A percentile compares a stretch with the other conserved stretches of the same genome.
phyloP scores from a whole-genome alignment of 2,329 filamentous ascomycete species.

The Leptosphaerulina australis region DNA sequence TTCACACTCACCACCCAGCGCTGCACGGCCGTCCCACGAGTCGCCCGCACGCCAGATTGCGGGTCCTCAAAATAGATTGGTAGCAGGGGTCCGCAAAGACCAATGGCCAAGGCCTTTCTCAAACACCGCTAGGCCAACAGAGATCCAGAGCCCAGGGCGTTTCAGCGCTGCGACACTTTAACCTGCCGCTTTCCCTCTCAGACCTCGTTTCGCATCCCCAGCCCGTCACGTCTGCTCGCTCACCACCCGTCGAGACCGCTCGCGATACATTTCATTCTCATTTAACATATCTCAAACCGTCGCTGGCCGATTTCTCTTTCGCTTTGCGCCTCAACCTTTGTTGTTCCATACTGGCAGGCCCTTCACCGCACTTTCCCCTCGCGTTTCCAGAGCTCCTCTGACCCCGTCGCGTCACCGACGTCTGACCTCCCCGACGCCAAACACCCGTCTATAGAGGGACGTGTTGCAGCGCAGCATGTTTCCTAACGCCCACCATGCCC shows the following conservation, averaged over 20 bases:
- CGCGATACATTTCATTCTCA: slow-evolving; percentile 47
- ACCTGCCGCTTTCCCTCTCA: slow-evolving; percentile 48
- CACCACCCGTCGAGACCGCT: slow-evolving; percentile 39
- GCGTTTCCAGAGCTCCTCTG: slow-evolving; percentile 24
- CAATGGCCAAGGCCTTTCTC: slow-evolving; percentile 25
- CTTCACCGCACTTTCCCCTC: slow-evolving; percentile 39
- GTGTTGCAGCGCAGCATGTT: slow-evolving; percentile 55
- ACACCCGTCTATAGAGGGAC: slow-evolving; percentile 38
- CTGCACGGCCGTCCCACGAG: slow-evolving; percentile 21
- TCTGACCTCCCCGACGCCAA: slow-evolving; percentile 39
- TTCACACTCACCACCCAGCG: slow-evolving; percentile 21
- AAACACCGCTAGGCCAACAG: slow-evolving; percentile 47
- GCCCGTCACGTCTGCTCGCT: slow-evolving; percentile 36
- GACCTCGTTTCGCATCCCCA: slow-evolving; percentile 48
- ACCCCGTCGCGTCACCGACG: slow-evolving; percentile 25
- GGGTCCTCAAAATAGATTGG: slow-evolving; percentile 22
- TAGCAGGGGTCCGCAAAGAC: slow-evolving; percentile 17
- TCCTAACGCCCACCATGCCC: slow-evolving; percentile 64
- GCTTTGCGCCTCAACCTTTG: slow-evolving; percentile 46
- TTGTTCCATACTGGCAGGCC: slow-evolving; percentile 49
- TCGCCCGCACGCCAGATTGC: slow-evolving; percentile 31
- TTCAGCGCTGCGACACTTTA: slow-evolving; percentile 51
- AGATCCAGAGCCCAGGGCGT: slow-evolving; percentile 28
- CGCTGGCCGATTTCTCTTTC: slow-evolving; percentile 43
- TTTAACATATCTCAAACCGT: slow-evolving; percentile 47